These are phyloP conservation scores for Diplodia scrobiculata DNA, from an alignment of 2,329 filamentous ascomycete genomes.

Conservation along the genomic window DNA sequence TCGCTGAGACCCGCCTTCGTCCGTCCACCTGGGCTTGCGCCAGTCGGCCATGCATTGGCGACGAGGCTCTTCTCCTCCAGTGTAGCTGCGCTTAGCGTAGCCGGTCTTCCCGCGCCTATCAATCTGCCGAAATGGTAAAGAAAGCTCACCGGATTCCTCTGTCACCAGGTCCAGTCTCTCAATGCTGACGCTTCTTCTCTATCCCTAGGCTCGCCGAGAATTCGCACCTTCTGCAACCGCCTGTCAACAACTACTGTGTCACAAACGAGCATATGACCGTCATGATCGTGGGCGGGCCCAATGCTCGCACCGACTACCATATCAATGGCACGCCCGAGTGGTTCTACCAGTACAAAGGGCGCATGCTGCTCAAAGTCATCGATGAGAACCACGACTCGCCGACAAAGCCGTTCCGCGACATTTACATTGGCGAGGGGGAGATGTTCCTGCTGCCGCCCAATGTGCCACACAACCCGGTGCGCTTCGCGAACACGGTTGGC, in stretches of 20 bases:
- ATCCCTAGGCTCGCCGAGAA: constrained; percentile 79
- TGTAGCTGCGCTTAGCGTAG: background rate
- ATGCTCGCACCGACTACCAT: constrained; percentile 96
- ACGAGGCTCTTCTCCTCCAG: constrained; percentile 7
- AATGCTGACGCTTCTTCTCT: background rate
- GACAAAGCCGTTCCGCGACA: constrained; percentile 66
- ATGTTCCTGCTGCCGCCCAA: constrained; percentile 93
- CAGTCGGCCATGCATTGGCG: background rate
- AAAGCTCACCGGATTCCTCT: background rate
- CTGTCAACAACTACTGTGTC: constrained; percentile 96
- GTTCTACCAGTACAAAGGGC: constrained; percentile 95
- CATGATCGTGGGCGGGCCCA: constrained; percentile 95
- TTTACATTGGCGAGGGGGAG: constrained; percentile 87
- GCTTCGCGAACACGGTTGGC: constrained; percentile 91
- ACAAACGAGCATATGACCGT: constrained; percentile 82
- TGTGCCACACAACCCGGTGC: constrained; percentile 93
- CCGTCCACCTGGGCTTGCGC: background rate
- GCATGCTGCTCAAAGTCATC: constrained; percentile 91
- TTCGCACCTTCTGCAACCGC: constrained; percentile 86
- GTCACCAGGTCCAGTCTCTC: no score
- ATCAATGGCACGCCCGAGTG: constrained; percentile 95
- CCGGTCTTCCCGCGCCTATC: constrained; percentile 35
- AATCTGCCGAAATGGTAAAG: constrained; percentile 48
- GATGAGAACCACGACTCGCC: constrained; percentile 58
- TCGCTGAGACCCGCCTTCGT: background rate